phyloP scores from a whole-genome alignment of 2,329 filamentous ascomycete species.

The Penicillium sp. region DNA sequence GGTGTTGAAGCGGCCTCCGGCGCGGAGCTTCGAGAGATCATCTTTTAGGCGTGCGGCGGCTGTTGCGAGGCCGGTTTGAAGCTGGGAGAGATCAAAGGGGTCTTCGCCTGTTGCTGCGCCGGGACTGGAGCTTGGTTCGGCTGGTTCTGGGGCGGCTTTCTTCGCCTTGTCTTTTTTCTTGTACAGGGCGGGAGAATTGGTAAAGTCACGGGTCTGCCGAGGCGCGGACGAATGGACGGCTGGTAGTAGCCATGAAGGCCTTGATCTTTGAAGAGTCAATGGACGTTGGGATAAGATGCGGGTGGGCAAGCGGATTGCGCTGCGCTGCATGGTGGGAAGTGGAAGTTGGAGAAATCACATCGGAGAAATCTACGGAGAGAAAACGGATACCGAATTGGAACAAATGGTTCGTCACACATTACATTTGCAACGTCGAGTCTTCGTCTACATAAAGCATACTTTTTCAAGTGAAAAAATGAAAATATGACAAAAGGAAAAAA shows the following conservation, averaged over 20 bases:
- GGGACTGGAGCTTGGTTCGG: constrained; percentile 22
- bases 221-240: background rate
- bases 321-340: constrained; percentile 14
- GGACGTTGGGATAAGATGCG: constrained; percentile 1
- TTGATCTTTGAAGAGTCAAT: background rate
- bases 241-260: background rate
- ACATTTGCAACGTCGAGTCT: constrained; percentile 27
- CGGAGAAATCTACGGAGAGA: no score
- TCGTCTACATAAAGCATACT: constrained; percentile 31
- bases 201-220: constrained; percentile 33
- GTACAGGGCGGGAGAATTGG: constrained; percentile 36
- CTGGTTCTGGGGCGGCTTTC: constrained; percentile 28
- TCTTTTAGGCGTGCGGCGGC: constrained; percentile 54
- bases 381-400: no score
- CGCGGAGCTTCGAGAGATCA: constrained; percentile 56
- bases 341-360: background rate
- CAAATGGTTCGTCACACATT: constrained; percentile 27
- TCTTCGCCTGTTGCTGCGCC: constrained; percentile 39
- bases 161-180: constrained; percentile 54
- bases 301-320: constrained; percentile 6
- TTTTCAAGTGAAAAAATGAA: constrained; percentile 16
- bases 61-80: constrained; percentile 53
- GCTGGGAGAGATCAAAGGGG: constrained; percentile 55
- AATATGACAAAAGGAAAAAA: constrained; percentile 17
- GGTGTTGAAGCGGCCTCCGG: constrained; percentile 58